Evolutionary conservation across 108 stramenopile species (phyloP).

Genomic region (Aurantiochytrium sp.): DNA sequence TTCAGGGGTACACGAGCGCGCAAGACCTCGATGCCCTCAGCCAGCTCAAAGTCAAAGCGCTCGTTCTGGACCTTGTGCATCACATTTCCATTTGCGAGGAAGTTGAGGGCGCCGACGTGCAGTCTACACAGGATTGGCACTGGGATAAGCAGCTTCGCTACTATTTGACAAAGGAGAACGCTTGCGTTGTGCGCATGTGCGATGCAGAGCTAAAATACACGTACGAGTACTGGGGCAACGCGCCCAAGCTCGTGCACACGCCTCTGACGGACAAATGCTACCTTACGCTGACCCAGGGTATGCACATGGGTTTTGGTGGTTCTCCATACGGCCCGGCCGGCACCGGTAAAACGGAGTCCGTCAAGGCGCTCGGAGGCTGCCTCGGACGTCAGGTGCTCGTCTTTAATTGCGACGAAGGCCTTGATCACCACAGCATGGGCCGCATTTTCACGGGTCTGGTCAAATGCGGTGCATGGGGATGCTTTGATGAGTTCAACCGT

Average conservation of each 20-base stretch:
- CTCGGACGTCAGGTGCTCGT: conserved; percentile 60
- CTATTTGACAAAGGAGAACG: conserved; percentile 25
- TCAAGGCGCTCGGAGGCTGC: conserved; percentile 54
- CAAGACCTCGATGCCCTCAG: conserved; percentile 45
- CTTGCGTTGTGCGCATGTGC: conserved; percentile 25
- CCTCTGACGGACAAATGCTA: conserved; percentile 63
- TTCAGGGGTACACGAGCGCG: conserved; percentile 44
- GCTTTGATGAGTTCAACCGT: conserved; percentile 67
- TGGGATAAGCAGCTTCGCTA: conserved; percentile 63
- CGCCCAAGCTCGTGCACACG: conserved; percentile 57
- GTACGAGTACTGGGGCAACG: conserved; percentile 62
- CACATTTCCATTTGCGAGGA: conserved; percentile 50
- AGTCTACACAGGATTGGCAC: conserved; percentile 32
- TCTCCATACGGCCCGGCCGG: conserved; percentile 63
- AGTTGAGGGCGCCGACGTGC: conserved; percentile 1
- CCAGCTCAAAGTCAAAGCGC: conserved; percentile 56
- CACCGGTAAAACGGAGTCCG: conserved; percentile 62
- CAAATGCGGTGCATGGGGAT: conserved; percentile 63
- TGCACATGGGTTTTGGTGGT: conserved; percentile 60
- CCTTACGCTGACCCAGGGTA: conserved; percentile 56
- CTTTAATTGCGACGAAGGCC: conserved; percentile 64
- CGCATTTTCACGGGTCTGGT: conserved; percentile 61
- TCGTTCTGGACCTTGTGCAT: conserved; percentile 57
- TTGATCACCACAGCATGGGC: conserved; percentile 58
- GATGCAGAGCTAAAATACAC: conserved; percentile 50